Evolutionary conservation across 78 protist species (phyloP).

Genomic region (Tieghemostelium lacteum): DNA sequence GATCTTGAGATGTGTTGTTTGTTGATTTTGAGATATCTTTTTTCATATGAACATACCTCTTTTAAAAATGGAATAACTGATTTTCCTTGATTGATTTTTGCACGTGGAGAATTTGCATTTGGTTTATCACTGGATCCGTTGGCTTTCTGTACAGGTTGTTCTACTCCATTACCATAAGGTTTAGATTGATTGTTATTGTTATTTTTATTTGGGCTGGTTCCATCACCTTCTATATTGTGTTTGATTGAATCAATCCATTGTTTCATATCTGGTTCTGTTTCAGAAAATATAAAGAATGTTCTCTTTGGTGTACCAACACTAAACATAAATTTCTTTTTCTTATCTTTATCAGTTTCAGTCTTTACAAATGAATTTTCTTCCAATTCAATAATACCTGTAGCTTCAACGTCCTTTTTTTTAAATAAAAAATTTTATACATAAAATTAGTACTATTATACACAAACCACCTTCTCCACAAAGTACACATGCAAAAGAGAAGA

Average conservation of each 20-base stretch:
- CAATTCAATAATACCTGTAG: conserved; percentile 78
- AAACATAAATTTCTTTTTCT: conserved; percentile 76
- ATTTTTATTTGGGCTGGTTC: conserved; percentile 12
- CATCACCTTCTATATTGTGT: conserved; percentile 67
- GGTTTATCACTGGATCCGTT: not conserved
- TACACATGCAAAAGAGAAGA: no score
- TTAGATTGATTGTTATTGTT: not conserved
- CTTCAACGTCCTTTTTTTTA: conserved; percentile 65
- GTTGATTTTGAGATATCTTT: no score
- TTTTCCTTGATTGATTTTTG: conserved; percentile 62
- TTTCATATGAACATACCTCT: conserved; percentile 36
- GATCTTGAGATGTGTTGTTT: no score
- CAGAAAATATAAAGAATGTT: conserved; percentile 73
- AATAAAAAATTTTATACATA: not conserved
- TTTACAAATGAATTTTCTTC: conserved; percentile 71
- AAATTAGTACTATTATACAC: not conserved
- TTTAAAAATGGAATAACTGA: conserved; percentile 53
- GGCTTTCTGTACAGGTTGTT: not conserved
- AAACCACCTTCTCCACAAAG: no score
- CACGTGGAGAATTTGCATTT: conserved; percentile 40
- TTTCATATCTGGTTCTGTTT: conserved; percentile 69
- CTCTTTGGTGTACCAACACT: conserved; percentile 67
- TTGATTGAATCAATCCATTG: conserved; percentile 81
- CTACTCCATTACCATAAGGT: conserved; percentile 7
- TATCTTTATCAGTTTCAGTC: conserved; percentile 66